Evolutionary conservation across 192 early-diverging fungal genomes (phyloP).

Genomic region (Gigaspora rosea): DNA sequence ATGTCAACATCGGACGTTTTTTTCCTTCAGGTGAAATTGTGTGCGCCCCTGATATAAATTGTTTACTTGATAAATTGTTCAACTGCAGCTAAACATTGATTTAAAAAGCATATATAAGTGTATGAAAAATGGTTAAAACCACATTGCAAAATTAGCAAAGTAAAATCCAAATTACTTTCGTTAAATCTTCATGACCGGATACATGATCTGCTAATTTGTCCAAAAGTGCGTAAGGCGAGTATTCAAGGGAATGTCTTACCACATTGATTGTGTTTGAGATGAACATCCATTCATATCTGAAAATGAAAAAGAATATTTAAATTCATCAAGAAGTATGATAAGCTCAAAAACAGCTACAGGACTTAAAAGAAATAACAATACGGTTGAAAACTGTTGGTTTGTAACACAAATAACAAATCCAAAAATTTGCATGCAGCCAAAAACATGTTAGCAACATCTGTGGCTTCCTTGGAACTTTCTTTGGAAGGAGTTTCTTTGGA

Average conservation of each 20-base stretch:
- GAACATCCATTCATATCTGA: slow-evolving; percentile 93
- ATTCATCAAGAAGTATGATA: not conserved
- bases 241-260: slow-evolving; percentile 46
- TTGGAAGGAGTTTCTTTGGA: slow-evolving; percentile 32
- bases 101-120: too few relatives aligned
- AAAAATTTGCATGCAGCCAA: slow-evolving; percentile 88
- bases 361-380: slow-evolving; percentile 40
- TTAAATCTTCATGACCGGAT: slow-evolving; percentile 36
- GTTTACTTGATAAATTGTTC: not conserved
- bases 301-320: not conserved
- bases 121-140: too few relatives aligned
- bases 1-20: slow-evolving; percentile 78
- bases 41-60: slow-evolving; percentile 4
- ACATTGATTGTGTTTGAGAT: slow-evolving; percentile 83
- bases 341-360: not conserved
- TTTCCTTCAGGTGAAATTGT: slow-evolving; percentile 34
- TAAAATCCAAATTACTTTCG: not conserved
- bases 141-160: too few relatives aligned
- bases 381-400: slow-evolving; percentile 84
- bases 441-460: slow-evolving; percentile 71
- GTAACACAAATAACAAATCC: slow-evolving; percentile 78
- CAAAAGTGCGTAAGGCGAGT: slow-evolving; percentile 59
- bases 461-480: slow-evolving; percentile 42
- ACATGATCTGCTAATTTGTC: slow-evolving; percentile 68
- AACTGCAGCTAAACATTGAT: not conserved